A percentile compares a stretch with the other conserved stretches of the same genome.
phyloP scores from a whole-genome alignment of 2,329 filamentous ascomycete genomes.

The Rugonectria rugulosa region DNA sequence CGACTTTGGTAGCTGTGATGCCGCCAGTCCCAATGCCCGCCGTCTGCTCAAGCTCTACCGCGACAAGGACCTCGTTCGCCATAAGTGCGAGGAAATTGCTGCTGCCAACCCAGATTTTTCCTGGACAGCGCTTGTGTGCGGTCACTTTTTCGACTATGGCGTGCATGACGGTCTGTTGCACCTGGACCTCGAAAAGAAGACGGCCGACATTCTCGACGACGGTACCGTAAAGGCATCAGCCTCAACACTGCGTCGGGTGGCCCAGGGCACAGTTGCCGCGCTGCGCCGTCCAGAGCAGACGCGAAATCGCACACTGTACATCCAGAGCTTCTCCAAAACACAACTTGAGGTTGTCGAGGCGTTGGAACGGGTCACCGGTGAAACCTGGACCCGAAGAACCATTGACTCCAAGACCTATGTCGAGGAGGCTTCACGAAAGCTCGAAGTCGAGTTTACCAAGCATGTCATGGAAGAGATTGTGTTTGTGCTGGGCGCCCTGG shows the following conservation, averaged over 20 bases:
- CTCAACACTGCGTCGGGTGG: conserved; percentile 59
- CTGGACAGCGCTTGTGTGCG: conserved; percentile 57
- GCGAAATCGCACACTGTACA: conserved; percentile 57
- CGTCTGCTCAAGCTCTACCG: conserved; percentile 44
- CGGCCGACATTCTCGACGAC: conserved; percentile 57
- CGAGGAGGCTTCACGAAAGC: conserved; percentile 45
- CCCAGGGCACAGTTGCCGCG: conserved; percentile 56
- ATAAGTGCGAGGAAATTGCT: conserved; percentile 40
- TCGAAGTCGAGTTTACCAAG: conserved; percentile 45
- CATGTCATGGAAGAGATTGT: conserved; percentile 55
- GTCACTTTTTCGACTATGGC: conserved; percentile 61
- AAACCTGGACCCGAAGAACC: conserved; percentile 45
- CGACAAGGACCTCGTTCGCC: conserved; percentile 44
- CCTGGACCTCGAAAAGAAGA: conserved; percentile 54
- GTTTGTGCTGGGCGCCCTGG: conserved; percentile 56
- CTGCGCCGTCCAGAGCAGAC: conserved; percentile 59
- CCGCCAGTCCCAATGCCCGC: conserved; percentile 45
- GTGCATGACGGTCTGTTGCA: conserved; percentile 45
- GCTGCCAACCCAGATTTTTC: conserved; percentile 51
- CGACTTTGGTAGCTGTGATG: conserved; percentile 59
- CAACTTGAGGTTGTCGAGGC: conserved; percentile 56
- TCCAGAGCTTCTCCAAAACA: conserved; percentile 55
- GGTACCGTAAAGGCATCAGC: conserved; percentile 57
- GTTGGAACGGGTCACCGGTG: conserved; percentile 58
- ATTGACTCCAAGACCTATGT: conserved; percentile 51